Conservation (phyloP, 176 grass and related monocot genomes). For the Aegilops sharonensis region DNA sequence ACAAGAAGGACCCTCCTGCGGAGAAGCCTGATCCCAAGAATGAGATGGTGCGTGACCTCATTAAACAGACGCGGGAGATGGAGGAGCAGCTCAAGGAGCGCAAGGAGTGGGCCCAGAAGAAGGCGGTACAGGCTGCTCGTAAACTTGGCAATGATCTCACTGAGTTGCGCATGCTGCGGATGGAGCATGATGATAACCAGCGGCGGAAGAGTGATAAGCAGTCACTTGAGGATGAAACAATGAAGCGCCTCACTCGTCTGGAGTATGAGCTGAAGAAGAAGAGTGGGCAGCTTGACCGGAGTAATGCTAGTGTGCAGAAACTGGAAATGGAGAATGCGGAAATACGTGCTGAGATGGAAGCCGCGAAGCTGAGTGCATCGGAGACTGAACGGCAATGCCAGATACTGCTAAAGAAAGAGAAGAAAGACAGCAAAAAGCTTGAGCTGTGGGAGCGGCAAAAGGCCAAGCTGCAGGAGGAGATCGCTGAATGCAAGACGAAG, state of each 20-base stretch:
- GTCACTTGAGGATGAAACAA: slow-evolving; percentile 56
- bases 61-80: slow-evolving; percentile 70
- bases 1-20: slow-evolving; percentile 49
- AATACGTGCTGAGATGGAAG: slow-evolving; percentile 96
- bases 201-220: slow-evolving; percentile 77
- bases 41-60: slow-evolving; percentile 63
- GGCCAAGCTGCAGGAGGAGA: slow-evolving; percentile 57
- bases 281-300: slow-evolving; percentile 79
- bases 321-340: slow-evolving; percentile 93
- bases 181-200: slow-evolving; percentile 78
- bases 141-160: slow-evolving; percentile 88
- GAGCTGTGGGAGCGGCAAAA: slow-evolving; percentile 71
- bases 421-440: slow-evolving; percentile 72
- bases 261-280: slow-evolving; percentile 88
- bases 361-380: slow-evolving; percentile 82
- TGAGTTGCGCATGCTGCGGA: slow-evolving; percentile 69
- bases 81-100: slow-evolving; percentile 87
- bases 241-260: slow-evolving; percentile 70
- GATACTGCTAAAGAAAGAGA: slow-evolving; percentile 69
- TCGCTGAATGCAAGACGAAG: slow-evolving; percentile 53
- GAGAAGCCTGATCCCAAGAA: slow-evolving; percentile 46
- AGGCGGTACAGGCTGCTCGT: slow-evolving; percentile 83
- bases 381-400: slow-evolving; percentile 69
- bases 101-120: slow-evolving; percentile 89
- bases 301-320: slow-evolving; percentile 67